Evolutionary conservation across 345 rosid species (phyloP).

Genomic region (Moringa oleifera): DNA sequence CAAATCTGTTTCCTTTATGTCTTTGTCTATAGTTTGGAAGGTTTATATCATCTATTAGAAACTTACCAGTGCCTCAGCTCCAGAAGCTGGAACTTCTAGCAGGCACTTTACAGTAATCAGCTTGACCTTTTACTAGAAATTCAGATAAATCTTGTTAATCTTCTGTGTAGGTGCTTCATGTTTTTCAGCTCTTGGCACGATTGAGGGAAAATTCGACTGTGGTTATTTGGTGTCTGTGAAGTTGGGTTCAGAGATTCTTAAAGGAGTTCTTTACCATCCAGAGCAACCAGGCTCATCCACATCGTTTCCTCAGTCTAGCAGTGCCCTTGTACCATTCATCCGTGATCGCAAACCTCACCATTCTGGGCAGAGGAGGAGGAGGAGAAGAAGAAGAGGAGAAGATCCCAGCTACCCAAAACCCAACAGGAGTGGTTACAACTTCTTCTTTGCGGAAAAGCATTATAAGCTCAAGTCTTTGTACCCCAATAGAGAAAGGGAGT

Average conservation of each 20-base stretch:
- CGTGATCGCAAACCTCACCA: slow-evolving; percentile 2
- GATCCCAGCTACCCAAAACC: slow-evolving; percentile 91
- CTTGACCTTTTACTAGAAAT: slow-evolving; percentile 5
- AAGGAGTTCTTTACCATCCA: slow-evolving; percentile 78
- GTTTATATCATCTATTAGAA: neutral
- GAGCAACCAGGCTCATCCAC: slow-evolving; percentile 27
- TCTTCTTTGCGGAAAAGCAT: slow-evolving; percentile 91
- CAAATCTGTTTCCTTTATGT: slow-evolving; percentile 5
- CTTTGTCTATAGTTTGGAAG: neutral
- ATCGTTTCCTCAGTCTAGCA: slow-evolving; percentile 11
- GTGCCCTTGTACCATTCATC: slow-evolving; percentile 33
- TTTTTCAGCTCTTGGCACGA: slow-evolving; percentile 55
- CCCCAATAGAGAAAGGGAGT: slow-evolving; percentile 85
- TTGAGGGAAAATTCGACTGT: slow-evolving; percentile 87
- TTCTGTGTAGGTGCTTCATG: slow-evolving; percentile 26
- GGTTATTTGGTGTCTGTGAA: slow-evolving; percentile 76
- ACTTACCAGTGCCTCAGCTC: neutral
- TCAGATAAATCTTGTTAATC: slow-evolving; percentile 3
- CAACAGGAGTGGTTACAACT: slow-evolving; percentile 94
- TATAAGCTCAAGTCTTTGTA: slow-evolving; percentile 70
- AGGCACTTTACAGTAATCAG: too few species aligned
- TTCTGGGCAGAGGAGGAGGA: slow-evolving; percentile 35
- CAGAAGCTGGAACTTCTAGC: neutral
- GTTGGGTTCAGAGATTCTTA: slow-evolving; percentile 73
- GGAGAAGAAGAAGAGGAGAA: slow-evolving; percentile 55